phyloP scores from a whole-genome alignment of 1,139 yeast species.

The Hansenula anomala region DNA sequence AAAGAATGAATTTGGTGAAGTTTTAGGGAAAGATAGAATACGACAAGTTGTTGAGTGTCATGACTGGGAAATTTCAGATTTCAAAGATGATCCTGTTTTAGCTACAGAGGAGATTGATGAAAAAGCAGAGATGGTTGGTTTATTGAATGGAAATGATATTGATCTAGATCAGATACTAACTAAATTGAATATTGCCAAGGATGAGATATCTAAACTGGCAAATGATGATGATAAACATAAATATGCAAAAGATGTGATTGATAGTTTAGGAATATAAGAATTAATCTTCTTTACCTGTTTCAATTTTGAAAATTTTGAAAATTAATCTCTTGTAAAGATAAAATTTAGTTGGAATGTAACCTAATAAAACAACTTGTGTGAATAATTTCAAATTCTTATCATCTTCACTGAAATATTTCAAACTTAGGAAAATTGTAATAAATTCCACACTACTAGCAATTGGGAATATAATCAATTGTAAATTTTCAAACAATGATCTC shows the following conservation, averaged over 20 bases:
- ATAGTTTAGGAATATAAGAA: conserved; percentile 17
- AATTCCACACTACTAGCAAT: conserved; percentile 44
- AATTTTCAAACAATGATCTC: conserved; percentile 36
- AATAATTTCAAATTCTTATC: conserved; percentile 17
- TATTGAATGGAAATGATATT: background rate
- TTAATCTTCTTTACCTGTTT: background rate
- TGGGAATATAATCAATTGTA: conserved; percentile 42
- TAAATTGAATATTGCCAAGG: conserved; percentile 20
- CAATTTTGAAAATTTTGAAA: conserved; percentile 5
- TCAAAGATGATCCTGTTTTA: background rate
- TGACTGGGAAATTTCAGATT: conserved; percentile 5
- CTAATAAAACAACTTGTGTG: conserved; percentile 22
- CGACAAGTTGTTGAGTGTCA: conserved; percentile 8
- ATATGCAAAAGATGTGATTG: conserved; percentile 22
- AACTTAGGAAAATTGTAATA: conserved; percentile 45
- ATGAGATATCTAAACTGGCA: conserved; percentile 10
- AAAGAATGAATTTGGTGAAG: conserved; percentile 7
- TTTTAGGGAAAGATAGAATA: conserved; percentile 3
- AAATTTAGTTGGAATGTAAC: conserved; percentile 27
- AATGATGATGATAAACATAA: conserved; percentile 15
- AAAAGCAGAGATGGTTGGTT: background rate
- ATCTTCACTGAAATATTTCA: conserved; percentile 37
- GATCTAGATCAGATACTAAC: conserved; percentile 13
- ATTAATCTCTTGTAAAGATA: conserved; percentile 21
- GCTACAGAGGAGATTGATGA: background rate